A percentile compares a stretch with the other conserved stretches of the same genome.
Conservation (phyloP, 1,139 yeast species). For the Pichiaceae sp. region DNA sequence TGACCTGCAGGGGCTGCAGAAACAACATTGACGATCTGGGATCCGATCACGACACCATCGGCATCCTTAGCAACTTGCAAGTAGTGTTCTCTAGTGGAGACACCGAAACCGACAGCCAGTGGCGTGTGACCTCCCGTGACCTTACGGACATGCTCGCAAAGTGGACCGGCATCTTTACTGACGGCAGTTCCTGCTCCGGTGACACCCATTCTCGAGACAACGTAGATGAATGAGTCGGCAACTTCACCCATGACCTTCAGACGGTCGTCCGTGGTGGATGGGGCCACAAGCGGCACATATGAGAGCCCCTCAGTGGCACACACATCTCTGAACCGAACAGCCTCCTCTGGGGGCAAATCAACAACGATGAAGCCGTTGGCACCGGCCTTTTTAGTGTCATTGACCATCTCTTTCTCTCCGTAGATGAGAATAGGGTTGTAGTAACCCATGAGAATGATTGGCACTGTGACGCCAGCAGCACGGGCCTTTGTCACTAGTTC, state of each 20-base stretch:
- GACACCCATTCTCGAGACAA: conserved; percentile 95
- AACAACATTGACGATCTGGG: conserved; percentile 66
- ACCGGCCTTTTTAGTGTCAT: conserved; percentile 77
- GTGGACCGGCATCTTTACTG: conserved; percentile 53
- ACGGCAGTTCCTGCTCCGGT: conserved; percentile 80
- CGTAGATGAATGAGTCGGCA: conserved; percentile 93
- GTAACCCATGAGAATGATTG: conserved; percentile 93
- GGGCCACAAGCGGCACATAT: conserved; percentile 91
- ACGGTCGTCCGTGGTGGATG: conserved; percentile 89
- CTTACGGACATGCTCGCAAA: conserved; percentile 69
- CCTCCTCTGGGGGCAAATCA: conserved; percentile 98
- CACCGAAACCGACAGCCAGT: conserved; percentile 96
- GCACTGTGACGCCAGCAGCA: conserved; percentile 73
- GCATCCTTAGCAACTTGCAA: conserved; percentile 69
- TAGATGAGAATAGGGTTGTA: conserved; percentile 87
- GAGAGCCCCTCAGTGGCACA: conserved; percentile 67
- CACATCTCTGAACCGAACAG: conserved; percentile 69
- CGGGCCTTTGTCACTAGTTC: conserved; percentile 73
- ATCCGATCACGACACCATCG: conserved; percentile 94
- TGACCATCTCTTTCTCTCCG: conserved; percentile 78
- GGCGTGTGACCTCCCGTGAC: conserved; percentile 69
- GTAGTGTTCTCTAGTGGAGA: conserved; percentile 87
- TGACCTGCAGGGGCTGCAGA: conserved; percentile 55
- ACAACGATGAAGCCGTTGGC: conserved; percentile 93
- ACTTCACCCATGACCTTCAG: conserved; percentile 67